Conservation (phyloP, 179 eudicot species). For the Silene vulgaris region DNA sequence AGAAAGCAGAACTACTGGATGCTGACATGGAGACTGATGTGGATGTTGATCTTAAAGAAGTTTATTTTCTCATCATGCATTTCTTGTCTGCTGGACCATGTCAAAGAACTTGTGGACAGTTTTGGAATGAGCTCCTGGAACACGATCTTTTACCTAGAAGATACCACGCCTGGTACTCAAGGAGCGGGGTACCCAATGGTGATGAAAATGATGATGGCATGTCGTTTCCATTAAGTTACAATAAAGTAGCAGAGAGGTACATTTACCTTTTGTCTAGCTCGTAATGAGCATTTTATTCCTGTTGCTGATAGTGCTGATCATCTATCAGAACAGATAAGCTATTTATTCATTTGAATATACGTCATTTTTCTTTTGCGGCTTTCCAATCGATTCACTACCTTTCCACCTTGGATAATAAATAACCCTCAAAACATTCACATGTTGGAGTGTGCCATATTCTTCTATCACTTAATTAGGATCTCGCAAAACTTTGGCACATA, state of each 20-base stretch:
- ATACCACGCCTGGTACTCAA: conserved; percentile 93
- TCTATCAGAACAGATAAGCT: background rate
- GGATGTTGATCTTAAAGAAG: conserved; percentile 73
- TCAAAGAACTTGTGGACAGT: conserved; percentile 87
- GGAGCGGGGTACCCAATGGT: conserved; percentile 61
- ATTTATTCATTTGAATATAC: background rate
- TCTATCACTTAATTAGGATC: background rate
- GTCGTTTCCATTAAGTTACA: conserved; percentile 83
- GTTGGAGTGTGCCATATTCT: background rate
- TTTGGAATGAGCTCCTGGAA: conserved; percentile 97
- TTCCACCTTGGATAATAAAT: background rate
- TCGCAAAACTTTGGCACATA: background rate
- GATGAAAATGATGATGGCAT: conserved; percentile 86
- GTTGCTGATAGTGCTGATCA: conserved; percentile 10
- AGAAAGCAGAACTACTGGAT: conserved; percentile 42
- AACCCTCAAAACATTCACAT: background rate
- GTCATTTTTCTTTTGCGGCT: background rate
- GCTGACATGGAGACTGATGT: conserved; percentile 46
- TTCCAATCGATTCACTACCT: background rate
- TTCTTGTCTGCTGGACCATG: conserved; percentile 90
- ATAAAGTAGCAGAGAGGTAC: conserved; percentile 74
- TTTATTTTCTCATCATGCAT: conserved; percentile 92
- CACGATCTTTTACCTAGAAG: conserved; percentile 91
- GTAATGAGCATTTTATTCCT: background rate
- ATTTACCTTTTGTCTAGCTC: conserved; percentile 14